Base-by-base conservation (phyloP, 1,139 yeast genomes). In the Hyphopichia burtonii region DNA sequence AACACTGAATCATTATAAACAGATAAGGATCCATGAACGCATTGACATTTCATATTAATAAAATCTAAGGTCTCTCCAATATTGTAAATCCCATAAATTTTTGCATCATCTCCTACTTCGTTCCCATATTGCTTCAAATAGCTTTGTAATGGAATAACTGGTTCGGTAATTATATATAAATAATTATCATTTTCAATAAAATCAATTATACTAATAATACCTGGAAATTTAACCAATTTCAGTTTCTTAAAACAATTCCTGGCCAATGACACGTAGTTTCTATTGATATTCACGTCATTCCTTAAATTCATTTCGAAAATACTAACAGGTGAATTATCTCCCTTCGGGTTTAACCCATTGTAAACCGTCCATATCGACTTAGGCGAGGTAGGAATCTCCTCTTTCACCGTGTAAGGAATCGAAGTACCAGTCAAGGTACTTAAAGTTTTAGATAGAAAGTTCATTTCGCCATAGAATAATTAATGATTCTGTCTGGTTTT, bases 111-210 rank as follows among this genome's bases (percentile, higher is more conserved):
- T 31, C 65, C 48, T 36, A 67, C 42, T 22, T 46, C 23, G 18
- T 49, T 49, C 9, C 45, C 49, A 25, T 53, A 51, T 6, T 49
- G 53, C 8, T 51, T 53, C 40, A 70, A 57, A 41, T 70, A 66
- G 15, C 61, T 57, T 27, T 63, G 54, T 42, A 89, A 67, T 0
- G 96, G 94, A n/a, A 57, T 54, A 1, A 86, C 89, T 12, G 80
- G 75, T 59, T 93, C 99, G 1, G 96, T 86, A 9, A 90, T 74
- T 22, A 91, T 73, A 52, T 85, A 83, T n/a, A 86, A 64, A 37
- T 62, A 64, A 18, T 73, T 66, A 38, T 83, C 88, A 34, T 76
- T 74, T 56, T 86, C 95, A 41, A 82, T 73, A 28, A 86, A 79
- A 50, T 91, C 97, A 11, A 87, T 53, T 14, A 82, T 77, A 34